These are phyloP conservation scores for Cutaneotrichosporon sp. DNA, from an alignment of 1,284 basidiomycete genomes.

Conservation along the genomic window DNA sequence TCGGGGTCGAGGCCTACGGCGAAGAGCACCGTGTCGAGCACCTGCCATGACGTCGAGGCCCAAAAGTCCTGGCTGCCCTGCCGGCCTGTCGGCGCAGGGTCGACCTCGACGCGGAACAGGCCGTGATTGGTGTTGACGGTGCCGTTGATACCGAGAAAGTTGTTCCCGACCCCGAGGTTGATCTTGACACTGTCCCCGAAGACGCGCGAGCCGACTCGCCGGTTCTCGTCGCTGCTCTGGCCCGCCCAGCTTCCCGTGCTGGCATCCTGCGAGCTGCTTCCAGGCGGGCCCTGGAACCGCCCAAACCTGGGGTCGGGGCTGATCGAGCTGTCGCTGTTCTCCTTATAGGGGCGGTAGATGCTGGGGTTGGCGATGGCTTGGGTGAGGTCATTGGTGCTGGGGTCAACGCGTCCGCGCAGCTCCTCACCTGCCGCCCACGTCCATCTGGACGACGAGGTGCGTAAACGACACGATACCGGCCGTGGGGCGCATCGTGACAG, in stretches of 20 bases:
- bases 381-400: neutral
- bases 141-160: neutral
- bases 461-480: neutral
- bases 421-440: neutral
- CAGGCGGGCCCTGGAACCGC: neutral
- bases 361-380: neutral
- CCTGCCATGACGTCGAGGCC: neutral
- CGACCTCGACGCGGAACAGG: neutral
- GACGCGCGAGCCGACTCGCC: neutral
- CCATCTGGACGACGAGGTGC: conserved; percentile 2
- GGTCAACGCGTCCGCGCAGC: neutral
- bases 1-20: neutral
- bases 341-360: neutral
- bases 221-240: neutral
- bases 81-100: neutral
- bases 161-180: neutral
- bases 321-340: neutral
- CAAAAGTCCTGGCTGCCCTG: neutral
- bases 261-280: neutral
- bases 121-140: conserved; percentile 4
- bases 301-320: neutral
- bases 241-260: neutral
- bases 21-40: neutral
- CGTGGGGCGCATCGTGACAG: neutral
- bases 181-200: neutral